phyloP scores from a whole-genome alignment of 108 stramenopile genomes.

The Skeletonema grethae region DNA sequence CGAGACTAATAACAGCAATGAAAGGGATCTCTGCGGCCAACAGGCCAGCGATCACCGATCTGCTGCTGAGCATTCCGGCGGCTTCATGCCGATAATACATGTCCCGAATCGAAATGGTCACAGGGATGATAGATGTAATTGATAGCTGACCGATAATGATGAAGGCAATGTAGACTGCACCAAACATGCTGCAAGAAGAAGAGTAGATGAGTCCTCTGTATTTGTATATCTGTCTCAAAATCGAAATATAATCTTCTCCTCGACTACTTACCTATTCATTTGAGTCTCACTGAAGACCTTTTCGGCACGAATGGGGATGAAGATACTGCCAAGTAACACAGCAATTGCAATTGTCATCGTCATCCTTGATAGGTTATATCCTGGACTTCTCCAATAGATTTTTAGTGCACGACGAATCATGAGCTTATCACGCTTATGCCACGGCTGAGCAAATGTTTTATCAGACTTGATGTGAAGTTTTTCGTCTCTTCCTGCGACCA shows the following conservation, averaged over 20 bases:
- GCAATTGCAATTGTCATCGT: conserved; percentile 19
- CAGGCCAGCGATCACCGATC: conserved; percentile 33
- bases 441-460: conserved; percentile 29
- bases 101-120: conserved; percentile 47
- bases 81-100: conserved; percentile 58
- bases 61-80: conserved; percentile 41
- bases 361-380: conserved; percentile 48
- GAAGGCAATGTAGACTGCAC: conserved; percentile 53
- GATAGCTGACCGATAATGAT: conserved; percentile 50
- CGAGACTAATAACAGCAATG: conserved; percentile 17
- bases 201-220: not conserved
- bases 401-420: conserved; percentile 34
- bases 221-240: not conserved
- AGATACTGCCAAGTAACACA: conserved; percentile 31
- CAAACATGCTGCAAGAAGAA: conserved; percentile 19
- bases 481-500: conserved; percentile 14
- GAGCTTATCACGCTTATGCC: conserved; percentile 1
- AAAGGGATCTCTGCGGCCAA: conserved; percentile 43
- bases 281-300: conserved; percentile 11
- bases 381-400: conserved; percentile 47
- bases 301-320: conserved; percentile 9
- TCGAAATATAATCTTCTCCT: conserved; percentile 5
- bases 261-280: conserved; percentile 5
- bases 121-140: conserved; percentile 50
- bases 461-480: conserved; percentile 20